These are phyloP conservation scores for Xylariales sp. DNA, from an alignment of 2,329 filamentous ascomycete species.

Conservation along the genomic window DNA sequence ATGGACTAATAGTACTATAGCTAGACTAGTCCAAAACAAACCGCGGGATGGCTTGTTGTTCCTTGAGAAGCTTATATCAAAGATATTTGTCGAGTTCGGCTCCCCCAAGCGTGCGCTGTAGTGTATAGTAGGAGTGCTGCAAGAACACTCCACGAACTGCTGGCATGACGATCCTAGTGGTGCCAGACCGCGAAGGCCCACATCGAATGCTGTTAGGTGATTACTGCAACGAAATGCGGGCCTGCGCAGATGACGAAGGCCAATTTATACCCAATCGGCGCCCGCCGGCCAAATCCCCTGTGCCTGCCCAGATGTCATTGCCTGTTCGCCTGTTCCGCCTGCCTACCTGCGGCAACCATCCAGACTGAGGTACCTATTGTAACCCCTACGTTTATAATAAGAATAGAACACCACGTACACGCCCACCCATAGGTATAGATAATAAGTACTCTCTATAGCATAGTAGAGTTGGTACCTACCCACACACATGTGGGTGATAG, in stretches of 20 bases:
- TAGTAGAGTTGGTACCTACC: no score
- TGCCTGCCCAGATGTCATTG: conserved; percentile 2
- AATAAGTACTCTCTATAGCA: no score
- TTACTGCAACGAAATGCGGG: conserved; percentile 16
- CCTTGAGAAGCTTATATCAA: not conserved
- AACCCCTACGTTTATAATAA: no score
- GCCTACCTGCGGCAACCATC: not conserved
- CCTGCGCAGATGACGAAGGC: not conserved
- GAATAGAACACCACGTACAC: no score
- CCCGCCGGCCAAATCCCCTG: conserved; percentile 20
- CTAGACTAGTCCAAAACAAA: no score
- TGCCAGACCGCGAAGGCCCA: not conserved
- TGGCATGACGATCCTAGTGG: conserved; percentile 14
- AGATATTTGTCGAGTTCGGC: not conserved
- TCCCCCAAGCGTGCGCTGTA: not conserved
- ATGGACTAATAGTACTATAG: no score
- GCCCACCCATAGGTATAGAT: no score
- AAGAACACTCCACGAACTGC: not conserved
- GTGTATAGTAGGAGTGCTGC: no score
- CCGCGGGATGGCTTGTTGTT: not conserved
- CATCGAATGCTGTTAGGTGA: conserved; percentile 7
- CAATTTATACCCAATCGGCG: conserved; percentile 28
- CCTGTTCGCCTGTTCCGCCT: not conserved
- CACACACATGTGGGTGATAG: no score
- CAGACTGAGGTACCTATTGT: not conserved